Conservation (phyloP, 305 asterid species). For the Lippia alba region DNA sequence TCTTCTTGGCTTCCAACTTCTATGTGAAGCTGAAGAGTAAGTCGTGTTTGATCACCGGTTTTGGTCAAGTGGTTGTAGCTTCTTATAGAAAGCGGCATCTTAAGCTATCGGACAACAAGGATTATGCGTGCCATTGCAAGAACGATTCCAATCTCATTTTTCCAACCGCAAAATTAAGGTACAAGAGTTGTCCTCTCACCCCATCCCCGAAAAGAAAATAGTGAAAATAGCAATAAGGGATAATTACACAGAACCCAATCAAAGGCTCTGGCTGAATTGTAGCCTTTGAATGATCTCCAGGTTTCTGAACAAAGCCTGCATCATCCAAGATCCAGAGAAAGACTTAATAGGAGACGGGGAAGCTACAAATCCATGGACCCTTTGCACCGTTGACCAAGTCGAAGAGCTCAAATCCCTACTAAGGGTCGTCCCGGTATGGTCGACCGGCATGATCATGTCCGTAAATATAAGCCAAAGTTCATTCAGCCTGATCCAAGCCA, state of each 20-base stretch:
- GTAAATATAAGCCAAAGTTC: conserved; percentile 65
- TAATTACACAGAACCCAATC: too few species aligned
- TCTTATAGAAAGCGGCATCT: conserved; percentile 47
- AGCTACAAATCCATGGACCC: conserved; percentile 67
- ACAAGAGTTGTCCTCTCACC: not conserved
- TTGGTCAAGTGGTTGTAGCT: conserved; percentile 52
- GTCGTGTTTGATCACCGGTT: conserved; percentile 50
- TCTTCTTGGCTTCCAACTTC: conserved; percentile 56
- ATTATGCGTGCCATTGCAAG: conserved; percentile 39
- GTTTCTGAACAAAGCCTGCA: conserved; percentile 65
- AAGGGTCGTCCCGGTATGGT: conserved; percentile 77
- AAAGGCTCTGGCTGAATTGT: too few species aligned
- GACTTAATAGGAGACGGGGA: conserved; percentile 50
- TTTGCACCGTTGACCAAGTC: conserved; percentile 77
- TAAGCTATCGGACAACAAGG: conserved; percentile 30
- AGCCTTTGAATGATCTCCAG: conserved; percentile 27
- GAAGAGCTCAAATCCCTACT: conserved; percentile 77
- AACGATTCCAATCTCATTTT: conserved; percentile 33
- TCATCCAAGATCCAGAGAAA: conserved; percentile 46
- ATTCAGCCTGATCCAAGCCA: conserved; percentile 72
- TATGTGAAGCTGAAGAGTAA: conserved; percentile 51
- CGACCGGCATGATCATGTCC: conserved; percentile 69
- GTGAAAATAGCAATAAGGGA: too few species aligned
- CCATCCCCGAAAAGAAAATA: too few species aligned
- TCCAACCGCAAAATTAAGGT: conserved; percentile 58